These are phyloP conservation scores for Fusarium sp. DNA, from an alignment of 2,329 filamentous ascomycete genomes.

Conservation along the genomic window DNA sequence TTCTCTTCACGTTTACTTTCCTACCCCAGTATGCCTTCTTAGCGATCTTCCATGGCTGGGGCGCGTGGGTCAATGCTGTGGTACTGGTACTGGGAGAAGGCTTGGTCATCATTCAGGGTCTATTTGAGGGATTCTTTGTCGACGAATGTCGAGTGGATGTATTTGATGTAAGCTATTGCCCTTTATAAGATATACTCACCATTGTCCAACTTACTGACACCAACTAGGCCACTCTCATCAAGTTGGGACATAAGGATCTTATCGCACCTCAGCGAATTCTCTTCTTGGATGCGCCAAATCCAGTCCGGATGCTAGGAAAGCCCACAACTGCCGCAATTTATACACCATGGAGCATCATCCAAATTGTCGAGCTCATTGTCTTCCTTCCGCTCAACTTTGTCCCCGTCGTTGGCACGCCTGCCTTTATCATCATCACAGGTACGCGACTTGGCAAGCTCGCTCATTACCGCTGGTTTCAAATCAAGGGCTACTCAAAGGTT, in stretches of 20 bases:
- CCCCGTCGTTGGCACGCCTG: constrained; percentile 82
- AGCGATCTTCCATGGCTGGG: constrained; percentile 86
- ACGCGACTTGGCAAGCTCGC: constrained; percentile 88
- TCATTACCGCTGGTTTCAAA: constrained; percentile 90
- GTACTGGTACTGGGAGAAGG: constrained; percentile 89
- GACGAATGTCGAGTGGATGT: constrained; percentile 83
- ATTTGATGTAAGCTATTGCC: constrained; percentile 75
- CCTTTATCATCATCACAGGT: constrained; percentile 90
- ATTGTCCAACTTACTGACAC: constrained; percentile 15
- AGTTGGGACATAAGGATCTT: constrained; percentile 76
- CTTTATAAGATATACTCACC: not conserved
- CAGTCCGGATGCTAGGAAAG: constrained; percentile 84
- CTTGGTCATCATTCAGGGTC: constrained; percentile 73
- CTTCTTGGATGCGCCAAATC: constrained; percentile 74
- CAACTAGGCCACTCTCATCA: constrained; percentile 76
- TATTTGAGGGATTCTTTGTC: constrained; percentile 86
- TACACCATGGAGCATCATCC: constrained; percentile 89
- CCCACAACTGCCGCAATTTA: constrained; percentile 82
- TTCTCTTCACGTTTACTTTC: constrained; percentile 90
- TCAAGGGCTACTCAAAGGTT: constrained; percentile 79
- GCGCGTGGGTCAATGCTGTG: constrained; percentile 90
- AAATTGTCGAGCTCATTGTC: constrained; percentile 85
- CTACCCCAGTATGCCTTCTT: constrained; percentile 91
- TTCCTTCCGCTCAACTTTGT: constrained; percentile 88
- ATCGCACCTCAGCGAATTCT: constrained; percentile 74